A percentile compares a stretch with the other conserved stretches of the same genome.
Evolutionary conservation across 2,329 filamentous ascomycete species (phyloP).

Genomic region (Dothistroma septosporum): DNA sequence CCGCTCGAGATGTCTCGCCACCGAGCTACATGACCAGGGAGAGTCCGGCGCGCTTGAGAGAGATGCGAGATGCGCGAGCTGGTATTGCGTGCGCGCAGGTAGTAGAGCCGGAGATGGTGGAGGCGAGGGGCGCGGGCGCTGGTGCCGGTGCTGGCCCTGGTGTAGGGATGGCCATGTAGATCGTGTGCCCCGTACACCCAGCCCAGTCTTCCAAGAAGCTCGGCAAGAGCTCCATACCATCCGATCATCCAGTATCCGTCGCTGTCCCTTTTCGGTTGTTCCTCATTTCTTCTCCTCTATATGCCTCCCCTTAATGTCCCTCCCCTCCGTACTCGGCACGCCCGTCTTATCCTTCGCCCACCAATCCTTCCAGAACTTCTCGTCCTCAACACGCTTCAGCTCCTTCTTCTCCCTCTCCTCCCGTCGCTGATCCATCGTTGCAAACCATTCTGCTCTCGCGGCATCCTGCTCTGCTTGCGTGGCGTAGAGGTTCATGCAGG

Average conservation of each 20-base stretch:
- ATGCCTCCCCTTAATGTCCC: constrained; percentile 14
- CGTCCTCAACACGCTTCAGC: constrained; percentile 39
- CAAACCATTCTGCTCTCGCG: constrained; percentile 92
- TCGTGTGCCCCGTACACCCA: neutral
- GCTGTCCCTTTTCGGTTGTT: neutral
- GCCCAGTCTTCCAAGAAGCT: neutral
- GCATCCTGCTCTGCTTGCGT: constrained; percentile 80
- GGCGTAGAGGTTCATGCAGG: constrained; percentile 83
- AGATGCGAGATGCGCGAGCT: constrained; percentile 22
- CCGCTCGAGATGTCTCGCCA: constrained; percentile 17
- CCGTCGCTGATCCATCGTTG: constrained; percentile 65
- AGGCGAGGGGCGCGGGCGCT: constrained; percentile 11
- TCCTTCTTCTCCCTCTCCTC: constrained; percentile 59
- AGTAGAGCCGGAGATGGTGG: constrained; percentile 30
- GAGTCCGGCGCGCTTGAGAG: constrained; percentile 24
- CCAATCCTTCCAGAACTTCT: constrained; percentile 50
- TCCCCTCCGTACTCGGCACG: constrained; percentile 14
- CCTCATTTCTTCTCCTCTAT: neutral
- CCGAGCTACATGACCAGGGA: constrained; percentile 30
- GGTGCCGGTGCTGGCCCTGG: constrained; percentile 1
- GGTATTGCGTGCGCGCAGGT: constrained; percentile 18
- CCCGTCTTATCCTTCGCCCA: constrained; percentile 42
- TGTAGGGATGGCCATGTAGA: constrained; percentile 18
- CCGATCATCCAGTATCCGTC: neutral
- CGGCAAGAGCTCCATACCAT: neutral